phyloP scores from a whole-genome alignment of 331 rosid genomes.

The Quercus phellos region DNA sequence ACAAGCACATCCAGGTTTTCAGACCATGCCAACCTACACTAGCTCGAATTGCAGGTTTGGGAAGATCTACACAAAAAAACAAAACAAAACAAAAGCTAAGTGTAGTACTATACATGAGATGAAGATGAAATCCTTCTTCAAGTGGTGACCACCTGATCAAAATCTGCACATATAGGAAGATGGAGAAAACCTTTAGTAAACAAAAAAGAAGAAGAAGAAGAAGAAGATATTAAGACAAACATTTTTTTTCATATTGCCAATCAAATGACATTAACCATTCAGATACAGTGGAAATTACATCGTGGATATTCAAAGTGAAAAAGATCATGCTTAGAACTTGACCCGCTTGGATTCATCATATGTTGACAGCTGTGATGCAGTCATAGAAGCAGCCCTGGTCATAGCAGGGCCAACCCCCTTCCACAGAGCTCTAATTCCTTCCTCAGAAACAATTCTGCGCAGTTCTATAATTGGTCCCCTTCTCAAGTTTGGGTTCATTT shows the following conservation, averaged over 20 bases:
- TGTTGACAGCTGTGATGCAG: conserved; percentile 87
- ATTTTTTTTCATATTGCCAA: conserved; percentile 8
- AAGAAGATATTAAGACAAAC: background rate
- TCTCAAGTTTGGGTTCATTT: conserved; percentile 67
- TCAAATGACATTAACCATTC: conserved; percentile 7
- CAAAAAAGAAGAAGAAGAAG: background rate
- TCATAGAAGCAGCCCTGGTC: conserved; percentile 89
- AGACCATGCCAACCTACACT: conserved; percentile 6
- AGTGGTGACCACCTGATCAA: conserved; percentile 58
- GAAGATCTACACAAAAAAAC: background rate
- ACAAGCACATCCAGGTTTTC: background rate
- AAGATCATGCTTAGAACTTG: conserved; percentile 45
- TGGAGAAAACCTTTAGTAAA: conserved; percentile 2
- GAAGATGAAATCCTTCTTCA: conserved; percentile 73
- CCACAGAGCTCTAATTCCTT: conserved; percentile 86
- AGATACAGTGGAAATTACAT: conserved; percentile 36
- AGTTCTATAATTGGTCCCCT: conserved; percentile 59
- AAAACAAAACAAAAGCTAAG: conserved; percentile 7
- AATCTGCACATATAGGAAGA: conserved; percentile 50
- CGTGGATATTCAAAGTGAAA: conserved; percentile 33
- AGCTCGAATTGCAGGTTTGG: conserved; percentile 15
- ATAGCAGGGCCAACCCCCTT: conserved; percentile 93
- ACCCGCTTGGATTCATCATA: conserved; percentile 97
- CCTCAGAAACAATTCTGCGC: conserved; percentile 56
- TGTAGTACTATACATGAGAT: conserved; percentile 56